A percentile compares a stretch with the other conserved stretches of the same genome.
These are phyloP conservation scores for Gnomoniopsis sp. DNA, from an alignment of 2,329 filamentous ascomycete genomes.

Conservation along the genomic window DNA sequence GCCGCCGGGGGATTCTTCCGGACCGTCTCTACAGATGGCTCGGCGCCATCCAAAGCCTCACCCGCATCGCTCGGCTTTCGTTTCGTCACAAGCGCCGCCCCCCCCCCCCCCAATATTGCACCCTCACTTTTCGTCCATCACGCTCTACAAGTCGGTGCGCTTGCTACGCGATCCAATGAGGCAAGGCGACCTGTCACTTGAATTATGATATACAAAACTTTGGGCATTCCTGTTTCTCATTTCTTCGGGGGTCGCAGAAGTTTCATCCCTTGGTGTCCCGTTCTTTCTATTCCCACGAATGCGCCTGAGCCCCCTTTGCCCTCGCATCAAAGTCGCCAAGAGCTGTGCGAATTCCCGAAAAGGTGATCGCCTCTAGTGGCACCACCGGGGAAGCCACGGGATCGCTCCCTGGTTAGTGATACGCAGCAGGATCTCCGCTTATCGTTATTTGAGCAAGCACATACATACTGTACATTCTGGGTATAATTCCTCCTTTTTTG, in stretches of 20 bases:
- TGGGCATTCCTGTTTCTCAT: background rate
- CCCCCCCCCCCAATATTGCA: background rate
- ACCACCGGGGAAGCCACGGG: background rate
- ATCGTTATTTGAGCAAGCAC: background rate
- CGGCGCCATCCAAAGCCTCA: constrained; percentile 1
- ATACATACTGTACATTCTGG: no score
- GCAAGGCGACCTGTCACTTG: constrained; percentile 2
- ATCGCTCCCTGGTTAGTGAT: background rate
- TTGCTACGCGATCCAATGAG: background rate
- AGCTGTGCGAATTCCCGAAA: background rate
- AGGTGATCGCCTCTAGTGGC: background rate
- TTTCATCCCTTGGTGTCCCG: constrained; percentile 7
- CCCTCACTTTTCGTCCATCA: background rate
- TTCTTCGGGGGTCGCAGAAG: background rate
- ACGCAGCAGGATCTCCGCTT: no score
- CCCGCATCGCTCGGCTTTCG: background rate
- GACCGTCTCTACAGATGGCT: background rate
- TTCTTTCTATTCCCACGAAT: constrained; percentile 4
- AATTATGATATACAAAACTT: background rate
- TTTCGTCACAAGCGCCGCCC: background rate
- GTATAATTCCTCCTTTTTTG: no score
- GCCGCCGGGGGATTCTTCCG: background rate
- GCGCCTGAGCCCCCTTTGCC: constrained; percentile 3
- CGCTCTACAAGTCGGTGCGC: background rate
- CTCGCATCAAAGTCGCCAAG: constrained; percentile 5